phyloP scores from a whole-genome alignment of 1,284 basidiomycete genomes.

The Golubevia pallescens region DNA sequence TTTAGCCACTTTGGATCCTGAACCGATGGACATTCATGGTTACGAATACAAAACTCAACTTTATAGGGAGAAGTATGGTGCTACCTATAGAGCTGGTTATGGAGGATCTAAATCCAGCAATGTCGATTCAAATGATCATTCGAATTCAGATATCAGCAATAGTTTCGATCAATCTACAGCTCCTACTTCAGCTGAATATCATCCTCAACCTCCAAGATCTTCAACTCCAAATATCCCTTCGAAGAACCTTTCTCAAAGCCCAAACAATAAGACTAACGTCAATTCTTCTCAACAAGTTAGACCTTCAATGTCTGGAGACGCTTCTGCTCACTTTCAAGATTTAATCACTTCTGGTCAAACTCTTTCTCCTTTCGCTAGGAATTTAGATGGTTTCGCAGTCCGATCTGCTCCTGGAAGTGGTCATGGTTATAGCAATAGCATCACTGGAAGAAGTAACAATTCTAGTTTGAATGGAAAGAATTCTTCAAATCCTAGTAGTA shows the following conservation, averaged over 20 bases:
- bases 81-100: constrained; percentile 12
- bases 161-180: constrained; percentile 2
- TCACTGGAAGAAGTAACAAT: too few species aligned
- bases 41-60: constrained; percentile 12
- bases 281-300: too few species aligned
- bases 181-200: constrained; percentile 7
- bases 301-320: constrained; percentile 23
- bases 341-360: constrained; percentile 55
- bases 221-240: constrained; percentile 6
- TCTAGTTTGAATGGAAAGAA: too few species aligned
- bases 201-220: background rate
- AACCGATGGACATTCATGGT: constrained; percentile 13
- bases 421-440: too few species aligned
- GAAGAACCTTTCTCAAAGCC: too few species aligned
- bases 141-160: too few species aligned
- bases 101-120: background rate
- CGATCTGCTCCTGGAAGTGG: constrained; percentile 33
- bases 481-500: too few species aligned
- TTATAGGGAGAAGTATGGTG: constrained; percentile 9
- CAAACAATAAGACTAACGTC: too few species aligned
- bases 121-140: background rate
- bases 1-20: constrained; percentile 15
- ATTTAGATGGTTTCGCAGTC: constrained; percentile 46
- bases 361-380: constrained; percentile 47
- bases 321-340: constrained; percentile 45